Conservation (phyloP, 495 filamentous ascomycete species). For the Trichoderma parareesei region DNA sequence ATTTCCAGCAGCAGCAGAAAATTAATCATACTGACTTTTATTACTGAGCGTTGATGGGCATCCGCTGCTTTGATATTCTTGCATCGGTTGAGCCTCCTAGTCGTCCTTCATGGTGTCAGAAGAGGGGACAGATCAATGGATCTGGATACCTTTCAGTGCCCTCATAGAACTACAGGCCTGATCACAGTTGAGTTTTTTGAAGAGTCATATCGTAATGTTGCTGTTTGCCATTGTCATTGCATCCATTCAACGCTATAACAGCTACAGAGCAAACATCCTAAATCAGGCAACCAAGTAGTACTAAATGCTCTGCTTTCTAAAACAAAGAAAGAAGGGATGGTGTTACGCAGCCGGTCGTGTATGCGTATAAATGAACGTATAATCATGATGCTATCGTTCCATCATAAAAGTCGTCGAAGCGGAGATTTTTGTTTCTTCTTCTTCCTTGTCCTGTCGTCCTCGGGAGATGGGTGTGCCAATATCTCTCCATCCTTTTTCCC, state of each 20-base stretch:
- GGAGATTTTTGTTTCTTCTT: not conserved
- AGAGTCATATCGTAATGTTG: not conserved
- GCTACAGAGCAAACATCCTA: not conserved
- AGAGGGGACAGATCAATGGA: too few species aligned
- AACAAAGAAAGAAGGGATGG: slow-evolving; percentile 4
- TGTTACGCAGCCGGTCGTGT: not conserved
- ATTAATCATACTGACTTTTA: too few species aligned
- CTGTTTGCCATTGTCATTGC: not conserved
- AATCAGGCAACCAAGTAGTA: not conserved
- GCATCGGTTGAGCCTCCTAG: too few species aligned
- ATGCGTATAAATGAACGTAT: slow-evolving; percentile 1
- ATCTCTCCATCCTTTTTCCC: not conserved
- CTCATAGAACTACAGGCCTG: too few species aligned
- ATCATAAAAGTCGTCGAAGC: slow-evolving; percentile 5
- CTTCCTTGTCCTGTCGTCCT: not conserved
- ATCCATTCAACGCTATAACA: not conserved
- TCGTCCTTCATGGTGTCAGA: too few species aligned
- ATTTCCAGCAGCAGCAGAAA: too few species aligned
- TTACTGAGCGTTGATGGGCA: too few species aligned
- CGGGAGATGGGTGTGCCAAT: not conserved
- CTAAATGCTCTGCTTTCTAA: slow-evolving; percentile 4
- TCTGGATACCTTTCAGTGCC: too few species aligned
- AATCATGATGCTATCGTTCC: not conserved
- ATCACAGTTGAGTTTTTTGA: too few species aligned
- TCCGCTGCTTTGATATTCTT: too few species aligned